A percentile compares a stretch with the other conserved stretches of the same genome.
Evolutionary conservation across 2,329 filamentous ascomycete genomes (phyloP).

Genomic region (Plenodomus lindquistii): DNA sequence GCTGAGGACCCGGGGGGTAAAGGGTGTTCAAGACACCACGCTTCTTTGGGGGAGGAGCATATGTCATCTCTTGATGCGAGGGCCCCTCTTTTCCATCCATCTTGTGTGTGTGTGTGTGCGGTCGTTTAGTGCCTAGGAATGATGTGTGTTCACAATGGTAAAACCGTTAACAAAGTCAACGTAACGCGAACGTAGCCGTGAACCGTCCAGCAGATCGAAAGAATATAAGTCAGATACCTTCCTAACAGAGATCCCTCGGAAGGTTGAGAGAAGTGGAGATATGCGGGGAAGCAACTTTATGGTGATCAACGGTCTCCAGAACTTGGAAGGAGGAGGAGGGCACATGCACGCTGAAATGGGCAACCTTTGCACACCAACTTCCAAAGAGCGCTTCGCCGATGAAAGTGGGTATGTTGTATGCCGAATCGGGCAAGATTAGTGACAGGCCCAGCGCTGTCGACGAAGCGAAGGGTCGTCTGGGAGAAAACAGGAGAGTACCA

Average conservation of each 20-base stretch:
- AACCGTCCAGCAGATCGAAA: conserved; percentile 1
- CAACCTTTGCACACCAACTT: conserved; percentile 19
- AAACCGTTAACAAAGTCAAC: neutral
- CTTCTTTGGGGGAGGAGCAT: conserved; percentile 23
- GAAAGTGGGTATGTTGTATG: conserved; percentile 18
- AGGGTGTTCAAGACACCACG: conserved; percentile 39
- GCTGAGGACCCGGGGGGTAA: conserved; percentile 38
- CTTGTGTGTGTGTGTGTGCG: conserved; percentile 3
- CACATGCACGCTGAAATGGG: conserved; percentile 29
- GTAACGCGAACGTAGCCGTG: neutral
- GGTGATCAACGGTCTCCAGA: conserved; percentile 6
- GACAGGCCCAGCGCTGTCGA: conserved; percentile 17
- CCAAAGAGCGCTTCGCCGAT: conserved; percentile 21
- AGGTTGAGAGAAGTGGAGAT: conserved; percentile 13
- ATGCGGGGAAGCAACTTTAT: conserved; percentile 34
- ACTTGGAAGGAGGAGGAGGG: conserved; percentile 19
- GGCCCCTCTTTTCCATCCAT: conserved; percentile 32
- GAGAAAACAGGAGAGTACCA: conserved; percentile 15
- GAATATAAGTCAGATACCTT: neutral
- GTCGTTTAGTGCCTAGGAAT: conserved; percentile 2
- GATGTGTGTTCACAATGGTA: neutral
- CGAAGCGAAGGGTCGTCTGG: conserved; percentile 19
- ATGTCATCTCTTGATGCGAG: conserved; percentile 20
- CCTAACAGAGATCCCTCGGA: conserved; percentile 4
- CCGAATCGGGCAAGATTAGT: conserved; percentile 31